phyloP scores from a whole-genome alignment of 2,329 filamentous ascomycete genomes.

The Pestalotiopsis sp. region DNA sequence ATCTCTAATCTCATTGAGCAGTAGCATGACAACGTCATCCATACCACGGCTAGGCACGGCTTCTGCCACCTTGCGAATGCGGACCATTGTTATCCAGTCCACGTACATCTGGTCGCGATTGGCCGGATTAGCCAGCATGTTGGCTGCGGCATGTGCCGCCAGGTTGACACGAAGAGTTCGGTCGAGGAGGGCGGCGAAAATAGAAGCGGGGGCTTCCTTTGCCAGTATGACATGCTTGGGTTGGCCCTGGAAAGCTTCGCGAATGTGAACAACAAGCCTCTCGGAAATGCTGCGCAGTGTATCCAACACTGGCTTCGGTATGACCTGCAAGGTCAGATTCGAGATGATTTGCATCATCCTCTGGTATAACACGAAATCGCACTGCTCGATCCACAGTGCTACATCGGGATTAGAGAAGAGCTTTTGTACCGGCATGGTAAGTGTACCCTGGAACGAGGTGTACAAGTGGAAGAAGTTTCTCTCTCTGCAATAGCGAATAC shows the following conservation, averaged over 20 bases:
- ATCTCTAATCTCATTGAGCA: slow-evolving; percentile 69
- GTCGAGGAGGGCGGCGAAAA: slow-evolving; percentile 85
- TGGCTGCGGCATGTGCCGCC: slow-evolving; percentile 90
- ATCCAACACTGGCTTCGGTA: slow-evolving; percentile 84
- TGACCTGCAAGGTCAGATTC: slow-evolving; percentile 86
- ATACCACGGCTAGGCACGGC: slow-evolving; percentile 64
- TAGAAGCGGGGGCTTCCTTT: slow-evolving; percentile 83
- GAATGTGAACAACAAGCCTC: slow-evolving; percentile 78
- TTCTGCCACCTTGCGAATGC: slow-evolving; percentile 65
- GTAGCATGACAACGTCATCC: slow-evolving; percentile 66
- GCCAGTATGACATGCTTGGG: slow-evolving; percentile 84
- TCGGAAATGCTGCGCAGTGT: slow-evolving; percentile 87
- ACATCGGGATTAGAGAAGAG: slow-evolving; percentile 80
- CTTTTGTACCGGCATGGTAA: slow-evolving; percentile 96
- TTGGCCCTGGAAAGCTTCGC: slow-evolving; percentile 81
- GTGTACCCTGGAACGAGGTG: slow-evolving; percentile 91
- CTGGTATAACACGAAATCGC: slow-evolving; percentile 94
- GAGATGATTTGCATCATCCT: slow-evolving; percentile 94
- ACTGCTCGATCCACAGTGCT: slow-evolving; percentile 92
- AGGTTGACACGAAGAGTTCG: slow-evolving; percentile 90
- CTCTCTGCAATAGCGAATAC: slow-evolving; percentile 93
- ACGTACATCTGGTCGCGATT: slow-evolving; percentile 95
- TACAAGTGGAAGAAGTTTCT: slow-evolving; percentile 96
- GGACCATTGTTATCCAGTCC: slow-evolving; percentile 77
- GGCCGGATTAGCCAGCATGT: slow-evolving; percentile 85